A percentile compares a stretch with the other conserved stretches of the same genome.
Evolutionary conservation across 1,284 basidiomycete genomes (phyloP).

Genomic region (Leccinum solheimii): DNA sequence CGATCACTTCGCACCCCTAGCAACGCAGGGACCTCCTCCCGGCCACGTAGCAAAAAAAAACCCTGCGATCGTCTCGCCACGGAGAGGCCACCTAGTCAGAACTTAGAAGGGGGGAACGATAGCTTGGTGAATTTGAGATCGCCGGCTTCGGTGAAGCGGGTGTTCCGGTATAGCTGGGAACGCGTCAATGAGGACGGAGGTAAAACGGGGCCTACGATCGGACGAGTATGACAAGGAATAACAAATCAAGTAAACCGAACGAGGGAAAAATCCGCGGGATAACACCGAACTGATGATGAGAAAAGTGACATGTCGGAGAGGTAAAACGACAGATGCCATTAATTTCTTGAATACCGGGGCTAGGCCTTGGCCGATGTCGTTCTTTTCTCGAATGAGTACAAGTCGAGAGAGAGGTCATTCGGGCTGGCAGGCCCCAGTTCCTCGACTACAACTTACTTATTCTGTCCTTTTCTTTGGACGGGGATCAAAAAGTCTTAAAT

Average conservation of each 20-base stretch:
- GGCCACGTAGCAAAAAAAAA: not conserved
- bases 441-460: slow-evolving; percentile 8
- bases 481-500: slow-evolving; percentile 24
- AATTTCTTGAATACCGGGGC: slow-evolving; percentile 27
- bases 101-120: not conserved
- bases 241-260: slow-evolving; percentile 2
- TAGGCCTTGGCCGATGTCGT: not conserved
- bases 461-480: slow-evolving; percentile 10
- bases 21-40: not conserved
- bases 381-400: not conserved
- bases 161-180: slow-evolving; percentile 23
- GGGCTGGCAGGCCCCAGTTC: slow-evolving; percentile 11
- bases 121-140: not conserved
- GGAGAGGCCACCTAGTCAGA: not conserved
- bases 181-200: slow-evolving; percentile 2
- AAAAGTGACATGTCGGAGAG: not conserved
- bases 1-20: slow-evolving; percentile 16
- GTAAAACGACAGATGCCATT: slow-evolving; percentile 2
- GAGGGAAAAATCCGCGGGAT: slow-evolving; percentile 11
- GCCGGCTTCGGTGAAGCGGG: slow-evolving; percentile 26
- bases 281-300: slow-evolving; percentile 12
- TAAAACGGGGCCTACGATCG: slow-evolving; percentile 17
- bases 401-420: slow-evolving; percentile 1
- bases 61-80: not conserved
- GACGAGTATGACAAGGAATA: slow-evolving; percentile 13